A percentile compares a stretch with the other conserved stretches of the same genome.
phyloP scores from a whole-genome alignment of 306 rosid species.

The Lathyrus sativus region DNA sequence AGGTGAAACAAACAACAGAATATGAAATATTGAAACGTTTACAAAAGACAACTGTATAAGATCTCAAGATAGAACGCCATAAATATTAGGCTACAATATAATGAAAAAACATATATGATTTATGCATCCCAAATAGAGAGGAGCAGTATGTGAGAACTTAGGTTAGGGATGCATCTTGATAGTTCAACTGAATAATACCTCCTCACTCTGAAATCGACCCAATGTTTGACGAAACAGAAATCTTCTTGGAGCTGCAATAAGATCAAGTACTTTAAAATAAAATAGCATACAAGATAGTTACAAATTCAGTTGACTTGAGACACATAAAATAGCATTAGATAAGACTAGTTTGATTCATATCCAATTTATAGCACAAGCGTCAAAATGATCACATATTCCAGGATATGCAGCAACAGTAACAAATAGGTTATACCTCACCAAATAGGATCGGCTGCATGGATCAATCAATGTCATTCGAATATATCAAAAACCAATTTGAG shows the following conservation, averaged over 20 bases:
- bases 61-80: slow-evolving; percentile 6
- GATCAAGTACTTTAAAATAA: slow-evolving; percentile 22
- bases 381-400: slow-evolving; percentile 9
- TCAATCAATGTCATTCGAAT: background rate
- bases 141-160: background rate
- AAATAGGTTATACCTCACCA: slow-evolving; percentile 4
- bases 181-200: slow-evolving; percentile 56
- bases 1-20: slow-evolving; percentile 33
- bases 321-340: background rate
- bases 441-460: slow-evolving; percentile 5
- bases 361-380: background rate
- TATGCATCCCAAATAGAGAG: slow-evolving; percentile 27
- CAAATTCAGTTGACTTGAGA: slow-evolving; percentile 11
- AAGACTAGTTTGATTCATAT: slow-evolving; percentile 12
- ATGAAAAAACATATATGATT: slow-evolving; percentile 19
- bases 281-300: slow-evolving; percentile 11
- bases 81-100: slow-evolving; percentile 27
- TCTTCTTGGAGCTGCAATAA: slow-evolving; percentile 78
- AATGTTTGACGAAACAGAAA: slow-evolving; percentile 80
- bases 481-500: background rate
- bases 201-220: slow-evolving; percentile 81
- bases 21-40: slow-evolving; percentile 18
- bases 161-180: slow-evolving; percentile 21
- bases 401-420: slow-evolving; percentile 23
- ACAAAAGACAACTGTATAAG: slow-evolving; percentile 10